phyloP scores from a whole-genome alignment of 208 protist species.

The Leishmania lainsoni region DNA sequence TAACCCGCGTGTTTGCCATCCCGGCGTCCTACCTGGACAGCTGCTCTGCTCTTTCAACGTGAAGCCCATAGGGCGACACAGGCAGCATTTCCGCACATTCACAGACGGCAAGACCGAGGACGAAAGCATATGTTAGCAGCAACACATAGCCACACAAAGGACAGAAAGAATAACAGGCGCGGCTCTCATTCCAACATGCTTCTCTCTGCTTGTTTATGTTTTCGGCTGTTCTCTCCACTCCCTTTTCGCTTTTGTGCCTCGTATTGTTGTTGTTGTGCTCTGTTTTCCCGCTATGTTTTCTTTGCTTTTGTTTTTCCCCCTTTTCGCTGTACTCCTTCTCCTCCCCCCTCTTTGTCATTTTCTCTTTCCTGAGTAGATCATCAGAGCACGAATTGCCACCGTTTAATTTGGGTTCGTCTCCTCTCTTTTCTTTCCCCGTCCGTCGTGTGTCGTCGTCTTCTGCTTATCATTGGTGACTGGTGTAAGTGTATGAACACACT shows the following conservation, averaged over 20 bases:
- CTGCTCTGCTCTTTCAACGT: neutral
- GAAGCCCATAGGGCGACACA: neutral
- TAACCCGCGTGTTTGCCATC: neutral
- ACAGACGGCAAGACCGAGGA: neutral
- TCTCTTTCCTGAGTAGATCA: neutral
- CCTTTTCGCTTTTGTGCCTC: neutral
- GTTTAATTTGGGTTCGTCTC: neutral
- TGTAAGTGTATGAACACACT: neutral
- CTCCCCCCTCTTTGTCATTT: neutral
- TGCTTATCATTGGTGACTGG: too few relatives aligned
- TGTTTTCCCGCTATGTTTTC: neutral
- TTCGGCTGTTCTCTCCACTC: neutral
- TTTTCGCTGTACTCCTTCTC: neutral
- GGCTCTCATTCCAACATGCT: neutral
- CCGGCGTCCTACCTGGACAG: neutral
- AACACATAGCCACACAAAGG: neutral
- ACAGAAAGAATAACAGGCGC: neutral
- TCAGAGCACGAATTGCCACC: neutral
- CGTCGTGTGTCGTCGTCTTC: neutral
- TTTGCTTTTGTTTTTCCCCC: neutral
- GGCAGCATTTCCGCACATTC: neutral
- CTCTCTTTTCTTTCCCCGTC: neutral
- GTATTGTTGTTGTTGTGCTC: neutral
- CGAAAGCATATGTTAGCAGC: neutral
- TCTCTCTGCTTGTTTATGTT: neutral